Conservation (phyloP, 2,329 filamentous ascomycete species). For the Aspergillus transmontanensis region DNA sequence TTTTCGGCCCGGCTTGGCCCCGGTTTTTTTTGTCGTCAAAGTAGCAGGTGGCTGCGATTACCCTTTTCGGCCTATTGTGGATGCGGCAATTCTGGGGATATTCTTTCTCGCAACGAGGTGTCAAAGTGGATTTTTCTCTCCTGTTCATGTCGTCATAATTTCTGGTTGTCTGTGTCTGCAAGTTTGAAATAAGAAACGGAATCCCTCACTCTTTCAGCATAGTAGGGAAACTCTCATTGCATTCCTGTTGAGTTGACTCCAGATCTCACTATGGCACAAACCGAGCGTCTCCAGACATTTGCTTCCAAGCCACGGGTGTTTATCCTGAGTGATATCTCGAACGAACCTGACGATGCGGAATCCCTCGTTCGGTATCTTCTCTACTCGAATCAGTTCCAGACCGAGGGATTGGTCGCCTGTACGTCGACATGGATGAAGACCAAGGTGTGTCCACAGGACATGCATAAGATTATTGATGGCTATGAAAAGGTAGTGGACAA, state of each 20-base stretch:
- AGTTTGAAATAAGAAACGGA: background rate
- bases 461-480: background rate
- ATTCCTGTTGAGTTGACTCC: background rate
- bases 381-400: background rate
- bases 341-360: background rate
- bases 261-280: background rate
- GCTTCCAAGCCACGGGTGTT: background rate
- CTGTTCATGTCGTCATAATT: background rate
- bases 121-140: background rate
- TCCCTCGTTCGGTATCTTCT: background rate
- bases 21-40: background rate
- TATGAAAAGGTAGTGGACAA: background rate
- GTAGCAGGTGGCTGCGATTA: background rate
- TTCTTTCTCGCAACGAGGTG: background rate
- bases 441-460: background rate
- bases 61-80: background rate
- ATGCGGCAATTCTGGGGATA: background rate
- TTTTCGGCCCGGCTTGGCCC: background rate
- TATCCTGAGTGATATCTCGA: background rate
- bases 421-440: background rate
- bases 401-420: background rate
- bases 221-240: background rate
- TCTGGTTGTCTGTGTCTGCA: accelerated
- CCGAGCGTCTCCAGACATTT: background rate
- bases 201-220: background rate